These are phyloP conservation scores for Trifolium repens DNA, from an alignment of 306 rosid species.

Conservation along the genomic window DNA sequence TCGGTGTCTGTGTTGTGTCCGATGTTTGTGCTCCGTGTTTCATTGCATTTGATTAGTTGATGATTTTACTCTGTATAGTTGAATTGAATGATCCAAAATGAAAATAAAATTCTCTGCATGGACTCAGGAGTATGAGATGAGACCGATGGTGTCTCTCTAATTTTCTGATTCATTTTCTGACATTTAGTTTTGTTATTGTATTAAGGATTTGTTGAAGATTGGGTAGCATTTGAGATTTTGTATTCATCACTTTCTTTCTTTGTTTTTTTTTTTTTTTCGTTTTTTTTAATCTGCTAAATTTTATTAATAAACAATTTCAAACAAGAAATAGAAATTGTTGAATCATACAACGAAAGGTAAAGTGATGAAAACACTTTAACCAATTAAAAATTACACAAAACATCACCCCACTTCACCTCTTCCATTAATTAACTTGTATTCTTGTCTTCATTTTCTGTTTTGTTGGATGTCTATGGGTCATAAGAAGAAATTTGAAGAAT, in stretches of 20 bases:
- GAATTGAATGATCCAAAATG: constrained; percentile 7
- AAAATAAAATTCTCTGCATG: neutral
- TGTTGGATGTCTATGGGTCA: neutral
- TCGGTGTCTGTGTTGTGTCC: no score
- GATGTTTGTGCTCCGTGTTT: no score
- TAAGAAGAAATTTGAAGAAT: neutral
- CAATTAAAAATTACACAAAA: no score
- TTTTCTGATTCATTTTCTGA: constrained; percentile 3
- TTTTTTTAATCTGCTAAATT: no score
- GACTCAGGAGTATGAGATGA: neutral
- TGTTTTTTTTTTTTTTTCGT: neutral
- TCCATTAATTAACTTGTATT: constrained; percentile 6
- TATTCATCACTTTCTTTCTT: neutral
- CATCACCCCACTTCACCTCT: no score
- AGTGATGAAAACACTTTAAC: no score
- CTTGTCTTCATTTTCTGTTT: neutral
- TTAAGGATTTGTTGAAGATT: constrained; percentile 11
- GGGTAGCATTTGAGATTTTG: constrained; percentile 12
- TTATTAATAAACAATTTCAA: no score
- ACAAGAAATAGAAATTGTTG: no score
- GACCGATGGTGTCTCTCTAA: neutral
- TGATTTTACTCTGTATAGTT: constrained; percentile 4
- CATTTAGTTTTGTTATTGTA: constrained; percentile 1
- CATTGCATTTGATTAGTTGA: neutral
- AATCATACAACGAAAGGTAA: no score